Evolutionary conservation across 441 rosid genomes (phyloP), one percentile per base, ranked within the genome.

Genomic region (Metrosideros polymorpha): DNA sequence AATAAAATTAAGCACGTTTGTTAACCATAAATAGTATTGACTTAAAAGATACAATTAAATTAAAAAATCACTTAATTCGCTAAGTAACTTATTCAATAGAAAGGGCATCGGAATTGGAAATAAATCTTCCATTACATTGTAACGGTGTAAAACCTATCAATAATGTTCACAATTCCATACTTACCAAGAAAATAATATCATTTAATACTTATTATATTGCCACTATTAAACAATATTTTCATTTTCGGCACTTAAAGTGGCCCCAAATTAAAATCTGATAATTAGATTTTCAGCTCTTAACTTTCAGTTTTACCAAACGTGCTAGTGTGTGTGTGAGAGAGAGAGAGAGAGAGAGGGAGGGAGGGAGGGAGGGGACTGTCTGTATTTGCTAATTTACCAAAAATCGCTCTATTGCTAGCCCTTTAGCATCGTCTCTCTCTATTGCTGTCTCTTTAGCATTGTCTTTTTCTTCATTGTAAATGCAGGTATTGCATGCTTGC

Each of bases 401-500:
- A 77, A 82, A 42, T 63, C 49, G 54, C 35, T 32, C 59, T 27
- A 32, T 85, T 42, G 27, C 83, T 84, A 25, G 27, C 45, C 51
- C 83, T 56, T 61, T 61, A 32, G 51, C 53, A 22, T 35, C 0
- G 35, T 19, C 52, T 43, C n/a, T n/a, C 35, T 32, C 59, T 27
- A 32, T 85, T 42, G 27, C 83, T 84, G 29, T 22, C 45, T 45
- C 83, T 56, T 61, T 61, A 32, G 51, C 53, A 22, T 35, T 0
- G 35, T 19, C 52, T 43, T n/a, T 29, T 15, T 66, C 63, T 18
- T 85, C 53, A 24, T 56, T 79, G 42, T 83, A 47, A 87, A 10
- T 76, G 77, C 85, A 98, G 99, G 99, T 98, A 57, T 89, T 93
- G 53, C 99, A 92, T 90, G 94, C 99, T 79, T 98, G 99, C 89